Evolutionary conservation across 768 basidiomycete species (phyloP).

Genomic region (Leccinum rimulosum): DNA sequence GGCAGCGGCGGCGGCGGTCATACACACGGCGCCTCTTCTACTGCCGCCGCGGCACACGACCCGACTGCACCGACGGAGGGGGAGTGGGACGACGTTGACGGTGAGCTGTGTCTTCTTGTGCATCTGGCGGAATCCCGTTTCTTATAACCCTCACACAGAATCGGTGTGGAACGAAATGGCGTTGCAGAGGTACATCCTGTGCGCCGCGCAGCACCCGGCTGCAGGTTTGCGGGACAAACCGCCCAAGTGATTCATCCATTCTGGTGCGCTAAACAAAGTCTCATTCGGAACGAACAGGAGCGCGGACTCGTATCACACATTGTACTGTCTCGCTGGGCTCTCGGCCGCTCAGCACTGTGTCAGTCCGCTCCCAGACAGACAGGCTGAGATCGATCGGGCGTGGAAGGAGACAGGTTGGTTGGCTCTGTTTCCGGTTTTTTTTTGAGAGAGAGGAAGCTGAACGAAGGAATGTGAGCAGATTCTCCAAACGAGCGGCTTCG

Average conservation of each 20-base stretch:
- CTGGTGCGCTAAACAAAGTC: background rate
- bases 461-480: conserved; percentile 22
- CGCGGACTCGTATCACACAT: conserved; percentile 95
- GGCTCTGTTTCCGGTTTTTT: background rate
- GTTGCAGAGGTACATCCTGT: conserved; percentile 83
- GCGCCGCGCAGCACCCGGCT: conserved; percentile 79
- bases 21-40: background rate
- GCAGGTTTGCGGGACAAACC: conserved; percentile 96
- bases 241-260: conserved; percentile 63
- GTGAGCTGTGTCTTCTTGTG: conserved; percentile 34
- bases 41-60: background rate
- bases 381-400: conserved; percentile 30
- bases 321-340: conserved; percentile 89
- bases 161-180: conserved; percentile 59
- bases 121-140: background rate
- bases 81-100: conserved; percentile 73
- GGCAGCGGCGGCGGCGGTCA: background rate
- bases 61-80: conserved; percentile 25
- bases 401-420: conserved; percentile 37
- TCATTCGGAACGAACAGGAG: conserved; percentile 42
- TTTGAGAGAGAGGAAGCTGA: conserved; percentile 4
- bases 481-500: conserved; percentile 30
- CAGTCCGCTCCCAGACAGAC: conserved; percentile 41
- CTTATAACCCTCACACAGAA: conserved; percentile 29
- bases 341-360: conserved; percentile 86